Evolutionary conservation across 2,329 filamentous ascomycete species (phyloP), one percentile per base, ranked within the genome.

Genomic region (Cladosporium sp.): DNA sequence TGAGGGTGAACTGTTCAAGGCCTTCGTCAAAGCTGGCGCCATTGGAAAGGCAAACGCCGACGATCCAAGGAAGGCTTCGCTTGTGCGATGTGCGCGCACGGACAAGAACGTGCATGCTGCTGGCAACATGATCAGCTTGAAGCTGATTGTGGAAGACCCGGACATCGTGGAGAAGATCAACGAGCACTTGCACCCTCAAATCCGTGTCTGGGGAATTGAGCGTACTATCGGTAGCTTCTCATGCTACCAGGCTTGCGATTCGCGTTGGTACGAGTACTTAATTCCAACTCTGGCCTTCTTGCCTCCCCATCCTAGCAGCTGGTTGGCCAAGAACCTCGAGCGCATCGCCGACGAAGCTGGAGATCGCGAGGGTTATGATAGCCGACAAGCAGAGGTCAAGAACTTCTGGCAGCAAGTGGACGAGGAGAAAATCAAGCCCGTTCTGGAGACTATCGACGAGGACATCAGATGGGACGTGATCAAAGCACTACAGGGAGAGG

Each of bases 21-120:
- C 94, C 3, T 93, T 99, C 66, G 88, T 99, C 61, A 85, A 86
- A 3, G 92, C 94, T 3, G 90, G 92, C 17, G 92, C 94, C 37
- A 96, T 99, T 61, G 95, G 92, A 49, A 97, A 97, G 74, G 91
- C 91, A 61, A 99, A 99, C 70, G 94, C 94, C 20, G 87, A 96
- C 66, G 94, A 99, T 70, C 94, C 93, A 3, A 96, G 95, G 74
- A 99, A 99, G 75, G 96, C 91, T 1, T 92, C 91, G 53, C 83
- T 99, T 47, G 90, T 96, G 55, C 88, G 94, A 63, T 99, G 94
- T 73, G 94, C 94, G 3, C 83, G 94, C 62, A 99, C 94, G 0
- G 94, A 99, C 77, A 99, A 97, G 78, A 94, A 94, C 56, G 93
- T 97, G 1, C 93, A 97, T 73, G 93, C 93, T 1, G 93, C 93